Conservation (phyloP, 2,329 filamentous ascomycete species). For the Aspergillus sp. region DNA sequence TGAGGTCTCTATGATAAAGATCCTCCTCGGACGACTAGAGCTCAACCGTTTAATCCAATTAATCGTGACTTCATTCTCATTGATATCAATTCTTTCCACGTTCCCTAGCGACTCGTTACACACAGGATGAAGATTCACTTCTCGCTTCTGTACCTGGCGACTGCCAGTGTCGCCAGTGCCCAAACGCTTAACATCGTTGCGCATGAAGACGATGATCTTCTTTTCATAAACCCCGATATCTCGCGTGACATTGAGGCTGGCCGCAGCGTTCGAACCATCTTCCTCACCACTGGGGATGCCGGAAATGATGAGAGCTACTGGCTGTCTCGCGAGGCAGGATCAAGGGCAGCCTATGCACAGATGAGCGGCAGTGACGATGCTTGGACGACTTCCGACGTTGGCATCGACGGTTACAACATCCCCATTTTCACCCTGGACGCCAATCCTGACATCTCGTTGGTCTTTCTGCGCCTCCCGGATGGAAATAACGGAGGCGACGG, state of each 20-base stretch:
- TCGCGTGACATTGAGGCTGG: constrained; percentile 13
- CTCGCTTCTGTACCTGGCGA: neutral
- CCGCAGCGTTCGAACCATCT: constrained; percentile 14
- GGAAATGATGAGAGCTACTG: constrained; percentile 14
- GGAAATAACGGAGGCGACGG: constrained; percentile 13
- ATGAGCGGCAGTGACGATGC: constrained; percentile 11
- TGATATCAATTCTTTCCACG: too few relatives aligned
- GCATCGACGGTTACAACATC: constrained; percentile 7
- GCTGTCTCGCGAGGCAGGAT: constrained; percentile 11
- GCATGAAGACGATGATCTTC: constrained; percentile 19
- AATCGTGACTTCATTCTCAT: neutral
- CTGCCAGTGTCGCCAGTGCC: neutral
- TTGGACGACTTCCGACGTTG: constrained; percentile 12
- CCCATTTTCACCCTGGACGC: constrained; percentile 10
- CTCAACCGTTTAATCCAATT: neutral
- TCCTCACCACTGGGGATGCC: constrained; percentile 19
- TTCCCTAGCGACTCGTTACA: neutral
- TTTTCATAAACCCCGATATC: constrained; percentile 17
- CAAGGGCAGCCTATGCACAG: constrained; percentile 12
- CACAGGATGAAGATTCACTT: neutral
- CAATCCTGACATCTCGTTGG: constrained; percentile 10
- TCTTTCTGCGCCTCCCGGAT: constrained; percentile 16
- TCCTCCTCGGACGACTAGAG: neutral
- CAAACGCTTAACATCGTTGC: constrained; percentile 19
- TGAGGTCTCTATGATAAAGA: neutral